Percentiles rank a stretch among this genome's conserved stretches.
Evolutionary conservation across 2,329 filamentous ascomycete genomes (phyloP).

Genomic region (Fusarium sp.): DNA sequence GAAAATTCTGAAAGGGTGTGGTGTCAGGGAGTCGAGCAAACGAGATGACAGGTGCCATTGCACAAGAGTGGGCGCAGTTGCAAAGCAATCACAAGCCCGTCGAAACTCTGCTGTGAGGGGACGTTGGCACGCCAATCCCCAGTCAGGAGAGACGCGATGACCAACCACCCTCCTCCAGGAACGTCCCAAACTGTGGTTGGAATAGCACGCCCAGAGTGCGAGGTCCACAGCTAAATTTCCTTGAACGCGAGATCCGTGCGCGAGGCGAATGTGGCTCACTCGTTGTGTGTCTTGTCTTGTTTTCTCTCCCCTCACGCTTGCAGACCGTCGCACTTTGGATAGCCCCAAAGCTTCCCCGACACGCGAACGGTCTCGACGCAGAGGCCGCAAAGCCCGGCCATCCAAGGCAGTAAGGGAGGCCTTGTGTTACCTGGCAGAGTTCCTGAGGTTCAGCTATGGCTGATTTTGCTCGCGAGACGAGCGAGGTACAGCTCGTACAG

Average conservation of each 20-base stretch:
- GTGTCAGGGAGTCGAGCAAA: conserved; percentile 30
- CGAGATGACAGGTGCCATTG: conserved; percentile 31
- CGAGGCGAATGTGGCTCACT: conserved; percentile 3
- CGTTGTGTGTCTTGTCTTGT: conserved; percentile 12
- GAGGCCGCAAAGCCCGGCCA: neutral
- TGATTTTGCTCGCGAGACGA: neutral
- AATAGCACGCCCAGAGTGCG: conserved; percentile 16
- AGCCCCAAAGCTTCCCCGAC: conserved; percentile 12
- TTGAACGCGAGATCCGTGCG: conserved; percentile 31
- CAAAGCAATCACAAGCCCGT: conserved; percentile 17
- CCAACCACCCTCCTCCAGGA: conserved; percentile 32
- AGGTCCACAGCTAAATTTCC: conserved; percentile 17
- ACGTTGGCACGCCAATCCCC: conserved; percentile 30
- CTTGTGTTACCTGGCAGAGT: conserved; percentile 3
- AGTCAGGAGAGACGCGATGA: conserved; percentile 12
- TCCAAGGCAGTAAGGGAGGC: neutral
- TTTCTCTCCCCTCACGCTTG: conserved; percentile 3
- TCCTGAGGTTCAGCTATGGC: conserved; percentile 1
- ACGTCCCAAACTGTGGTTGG: conserved; percentile 25
- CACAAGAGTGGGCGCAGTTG: conserved; percentile 18
- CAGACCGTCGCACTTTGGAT: conserved; percentile 20
- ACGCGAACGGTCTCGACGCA: neutral
- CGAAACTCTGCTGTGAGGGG: conserved; percentile 32
- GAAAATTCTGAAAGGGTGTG: conserved; percentile 30
- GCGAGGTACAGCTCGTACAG: neutral